phyloP scores from a whole-genome alignment of 2,329 filamentous ascomycete species.

The Pestalotiopsis sp. region DNA sequence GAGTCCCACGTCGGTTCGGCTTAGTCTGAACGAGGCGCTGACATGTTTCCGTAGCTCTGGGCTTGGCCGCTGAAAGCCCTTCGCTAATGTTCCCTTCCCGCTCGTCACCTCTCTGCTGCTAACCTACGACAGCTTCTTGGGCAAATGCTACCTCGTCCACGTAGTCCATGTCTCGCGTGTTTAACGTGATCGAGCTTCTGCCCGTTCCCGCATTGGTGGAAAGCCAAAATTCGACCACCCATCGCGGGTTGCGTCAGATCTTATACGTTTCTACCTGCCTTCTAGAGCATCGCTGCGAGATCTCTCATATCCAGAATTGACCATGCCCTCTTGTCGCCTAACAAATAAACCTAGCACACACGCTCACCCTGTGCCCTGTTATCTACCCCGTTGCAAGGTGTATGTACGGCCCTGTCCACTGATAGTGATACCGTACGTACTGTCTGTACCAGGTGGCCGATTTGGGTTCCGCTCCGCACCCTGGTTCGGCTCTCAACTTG shows the following conservation, averaged over 20 bases:
- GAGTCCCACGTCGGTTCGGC: background rate
- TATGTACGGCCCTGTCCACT: background rate
- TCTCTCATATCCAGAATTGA: background rate
- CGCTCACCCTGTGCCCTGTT: slow-evolving; percentile 7
- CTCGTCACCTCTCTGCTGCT: background rate
- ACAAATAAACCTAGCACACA: background rate
- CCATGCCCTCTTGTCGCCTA: background rate
- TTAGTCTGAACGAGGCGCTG: background rate
- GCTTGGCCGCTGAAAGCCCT: background rate
- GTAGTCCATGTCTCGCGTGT: background rate
- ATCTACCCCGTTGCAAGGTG: background rate
- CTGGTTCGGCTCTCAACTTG: background rate
- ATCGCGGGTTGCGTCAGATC: background rate
- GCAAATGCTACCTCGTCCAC: background rate
- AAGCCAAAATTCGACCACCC: background rate
- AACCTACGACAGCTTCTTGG: background rate
- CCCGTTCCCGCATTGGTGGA: slow-evolving; percentile 7
- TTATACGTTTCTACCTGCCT: slow-evolving; percentile 9
- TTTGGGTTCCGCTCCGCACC: slow-evolving; percentile 7
- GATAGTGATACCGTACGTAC: no score
- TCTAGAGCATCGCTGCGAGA: slow-evolving; percentile 3
- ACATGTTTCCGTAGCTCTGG: background rate
- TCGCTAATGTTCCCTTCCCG: background rate
- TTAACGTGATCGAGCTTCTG: background rate
- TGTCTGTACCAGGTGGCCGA: slow-evolving; percentile 3